Evolutionary conservation across 2,329 filamentous ascomycete genomes (phyloP), one percentile per base, ranked within the genome.

Genomic region (Pyrenochaeta sp.): DNA sequence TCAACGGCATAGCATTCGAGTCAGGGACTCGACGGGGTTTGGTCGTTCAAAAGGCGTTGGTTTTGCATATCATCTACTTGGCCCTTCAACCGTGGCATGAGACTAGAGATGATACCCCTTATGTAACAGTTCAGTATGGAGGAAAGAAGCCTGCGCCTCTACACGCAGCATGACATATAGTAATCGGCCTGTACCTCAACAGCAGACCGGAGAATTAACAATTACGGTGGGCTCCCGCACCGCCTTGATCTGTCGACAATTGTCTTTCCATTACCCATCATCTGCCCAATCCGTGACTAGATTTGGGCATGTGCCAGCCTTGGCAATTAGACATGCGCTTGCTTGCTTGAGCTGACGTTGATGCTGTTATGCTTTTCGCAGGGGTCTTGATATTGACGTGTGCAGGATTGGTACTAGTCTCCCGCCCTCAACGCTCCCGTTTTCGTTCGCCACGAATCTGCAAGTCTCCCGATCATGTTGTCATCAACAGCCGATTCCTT

Each of bases 1-100:
- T 87, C 84, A 87, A 87, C 85, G 83, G 84, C 84, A 86, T 81
- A 73, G 71, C 68, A 72, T 73, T 55, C 58, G 65, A 67, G 67
- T 66, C 60, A 55, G 63, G 66, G 64, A 57, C 64, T 66, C 58
- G 50, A 48, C 53, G 66, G 64, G 58, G 57, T 71, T 67, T 66
- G 60, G 59, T 64, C 43, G 61, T 67, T 65, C 62, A 68, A 70
- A 67, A 71, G 71, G 72, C 71, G 71, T 75, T 73, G 63, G 23
- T 51, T 60, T 60, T 73, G 68, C 69, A 71, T 63, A 67, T 71
- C 68, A 71, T 70, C 66, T 60, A 52, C 58, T 69, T 72, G 70
- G 54, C 71, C 69, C 67, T 75, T 75, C 73, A 75, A 75, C 73
- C 70, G 65, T 63, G 70, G 71, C 60, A 14, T 64, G 70, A 54